phyloP scores from a whole-genome alignment of 1,139 yeast genomes.

The Debaryomyces coudertii region DNA sequence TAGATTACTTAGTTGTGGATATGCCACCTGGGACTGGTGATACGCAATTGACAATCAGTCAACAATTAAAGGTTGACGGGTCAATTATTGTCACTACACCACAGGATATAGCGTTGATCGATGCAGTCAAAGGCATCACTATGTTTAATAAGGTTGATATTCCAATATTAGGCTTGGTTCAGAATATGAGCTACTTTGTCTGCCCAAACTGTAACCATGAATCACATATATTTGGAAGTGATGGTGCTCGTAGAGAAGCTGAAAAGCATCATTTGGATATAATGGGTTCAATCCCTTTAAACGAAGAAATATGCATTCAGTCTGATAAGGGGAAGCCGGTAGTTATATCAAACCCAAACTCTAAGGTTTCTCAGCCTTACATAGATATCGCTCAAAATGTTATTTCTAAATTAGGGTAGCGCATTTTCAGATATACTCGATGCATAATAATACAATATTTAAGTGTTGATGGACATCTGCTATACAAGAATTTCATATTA shows the following conservation, averaged over 20 bases:
- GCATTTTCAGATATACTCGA: not conserved
- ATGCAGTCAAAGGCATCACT: conserved; percentile 78
- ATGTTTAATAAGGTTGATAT: conserved; percentile 76
- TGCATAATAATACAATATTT: not conserved
- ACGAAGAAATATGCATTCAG: conserved; percentile 59
- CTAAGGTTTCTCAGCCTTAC: conserved; percentile 41
- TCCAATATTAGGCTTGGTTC: conserved; percentile 79
- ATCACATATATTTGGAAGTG: conserved; percentile 73
- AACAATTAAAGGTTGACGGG: conserved; percentile 74
- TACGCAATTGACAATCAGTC: conserved; percentile 80
- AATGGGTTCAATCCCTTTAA: conserved; percentile 70
- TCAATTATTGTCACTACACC: conserved; percentile 86
- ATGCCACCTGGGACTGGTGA: conserved; percentile 96
- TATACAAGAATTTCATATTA: not conserved
- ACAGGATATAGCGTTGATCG: conserved; percentile 81
- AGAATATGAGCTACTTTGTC: conserved; percentile 77
- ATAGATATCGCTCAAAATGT: conserved; percentile 43
- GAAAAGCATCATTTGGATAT: conserved; percentile 50
- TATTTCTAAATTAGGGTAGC: conserved; percentile 14
- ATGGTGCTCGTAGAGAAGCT: conserved; percentile 67
- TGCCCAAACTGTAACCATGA: conserved; percentile 80
- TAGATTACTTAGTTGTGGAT: conserved; percentile 75
- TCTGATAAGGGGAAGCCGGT: conserved; percentile 72
- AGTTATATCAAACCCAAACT: conserved; percentile 49
- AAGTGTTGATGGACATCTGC: no score